Percentiles rank a stretch among this genome's conserved stretches.
These are phyloP conservation scores for Chalaropsis thielavioides DNA, from an alignment of 2,329 filamentous ascomycete genomes.

Conservation along the genomic window DNA sequence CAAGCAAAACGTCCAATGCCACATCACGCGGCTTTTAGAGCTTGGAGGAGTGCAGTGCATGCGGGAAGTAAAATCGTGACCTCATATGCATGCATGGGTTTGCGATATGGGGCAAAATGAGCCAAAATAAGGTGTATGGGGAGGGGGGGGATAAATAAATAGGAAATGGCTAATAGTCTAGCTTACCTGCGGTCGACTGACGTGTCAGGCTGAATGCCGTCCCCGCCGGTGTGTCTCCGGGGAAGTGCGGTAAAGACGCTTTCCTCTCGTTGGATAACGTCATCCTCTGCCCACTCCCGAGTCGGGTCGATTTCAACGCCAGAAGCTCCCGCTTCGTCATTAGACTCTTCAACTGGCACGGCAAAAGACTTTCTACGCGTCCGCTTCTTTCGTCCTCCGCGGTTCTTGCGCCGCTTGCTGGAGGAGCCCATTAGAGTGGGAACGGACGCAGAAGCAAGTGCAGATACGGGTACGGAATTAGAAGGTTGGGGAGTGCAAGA, in stretches of 20 bases:
- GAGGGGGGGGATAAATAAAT: background rate
- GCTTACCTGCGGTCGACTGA: background rate
- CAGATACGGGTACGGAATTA: background rate
- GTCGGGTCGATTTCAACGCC: slow-evolving; percentile 9
- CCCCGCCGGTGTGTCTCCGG: slow-evolving; percentile 15
- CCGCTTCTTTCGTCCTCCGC: slow-evolving; percentile 64
- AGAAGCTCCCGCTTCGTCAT: slow-evolving; percentile 25
- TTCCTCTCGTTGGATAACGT: slow-evolving; percentile 15
- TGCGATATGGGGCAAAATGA: background rate
- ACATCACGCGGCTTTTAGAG: background rate
- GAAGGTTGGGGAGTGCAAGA: background rate
- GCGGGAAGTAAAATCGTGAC: background rate
- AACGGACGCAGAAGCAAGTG: slow-evolving; percentile 10
- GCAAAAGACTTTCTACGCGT: slow-evolving; percentile 70
- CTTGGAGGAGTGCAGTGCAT: background rate
- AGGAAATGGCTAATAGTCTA: background rate
- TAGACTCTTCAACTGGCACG: slow-evolving; percentile 40
- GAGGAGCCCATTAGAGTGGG: slow-evolving; percentile 18
- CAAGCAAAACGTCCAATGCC: background rate
- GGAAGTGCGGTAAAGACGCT: slow-evolving; percentile 12
- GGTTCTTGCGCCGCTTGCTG: slow-evolving; percentile 51
- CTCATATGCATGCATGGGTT: background rate
- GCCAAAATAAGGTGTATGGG: background rate
- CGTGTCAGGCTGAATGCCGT: background rate
- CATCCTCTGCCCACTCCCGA: slow-evolving; percentile 12